These are phyloP conservation scores for Suhomyces sp. DNA, from an alignment of 805 yeast genomes.

Conservation along the genomic window DNA sequence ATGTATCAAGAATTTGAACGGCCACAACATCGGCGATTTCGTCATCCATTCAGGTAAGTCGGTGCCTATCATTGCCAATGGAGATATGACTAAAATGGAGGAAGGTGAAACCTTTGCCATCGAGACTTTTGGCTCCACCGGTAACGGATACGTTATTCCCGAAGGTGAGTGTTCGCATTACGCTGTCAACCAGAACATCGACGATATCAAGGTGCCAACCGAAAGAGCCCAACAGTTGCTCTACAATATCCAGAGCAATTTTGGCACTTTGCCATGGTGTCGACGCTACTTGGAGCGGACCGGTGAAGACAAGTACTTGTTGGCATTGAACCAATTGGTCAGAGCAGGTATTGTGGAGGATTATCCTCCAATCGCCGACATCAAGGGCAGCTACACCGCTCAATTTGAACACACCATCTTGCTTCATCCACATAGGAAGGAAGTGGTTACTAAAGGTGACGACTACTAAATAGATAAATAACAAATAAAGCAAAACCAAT, in stretches of 20 bases:
- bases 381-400: constrained; percentile 86
- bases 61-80: constrained; percentile 93
- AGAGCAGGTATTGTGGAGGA: constrained; percentile 86
- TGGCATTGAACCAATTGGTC: constrained; percentile 82
- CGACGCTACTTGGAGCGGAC: constrained; percentile 88
- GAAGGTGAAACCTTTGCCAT: constrained; percentile 98
- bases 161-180: constrained; percentile 96
- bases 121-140: constrained; percentile 97
- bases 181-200: constrained; percentile 55
- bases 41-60: constrained; percentile 92
- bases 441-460: constrained; percentile 92
- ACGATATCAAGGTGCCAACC: constrained; percentile 43
- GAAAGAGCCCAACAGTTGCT: constrained; percentile 70
- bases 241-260: constrained; percentile 68
- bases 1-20: constrained; percentile 88
- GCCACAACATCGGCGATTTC: constrained; percentile 86
- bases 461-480: constrained; percentile 53
- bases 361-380: constrained; percentile 88
- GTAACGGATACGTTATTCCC: constrained; percentile 81
- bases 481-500: too few species aligned
- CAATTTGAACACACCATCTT: constrained; percentile 94
- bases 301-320: constrained; percentile 87
- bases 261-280: constrained; percentile 96
- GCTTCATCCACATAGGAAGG: constrained; percentile 87
- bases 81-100: constrained; percentile 96